These are phyloP conservation scores for Helicocarpus griseus DNA, from an alignment of 2,329 filamentous ascomycete genomes.

Conservation along the genomic window DNA sequence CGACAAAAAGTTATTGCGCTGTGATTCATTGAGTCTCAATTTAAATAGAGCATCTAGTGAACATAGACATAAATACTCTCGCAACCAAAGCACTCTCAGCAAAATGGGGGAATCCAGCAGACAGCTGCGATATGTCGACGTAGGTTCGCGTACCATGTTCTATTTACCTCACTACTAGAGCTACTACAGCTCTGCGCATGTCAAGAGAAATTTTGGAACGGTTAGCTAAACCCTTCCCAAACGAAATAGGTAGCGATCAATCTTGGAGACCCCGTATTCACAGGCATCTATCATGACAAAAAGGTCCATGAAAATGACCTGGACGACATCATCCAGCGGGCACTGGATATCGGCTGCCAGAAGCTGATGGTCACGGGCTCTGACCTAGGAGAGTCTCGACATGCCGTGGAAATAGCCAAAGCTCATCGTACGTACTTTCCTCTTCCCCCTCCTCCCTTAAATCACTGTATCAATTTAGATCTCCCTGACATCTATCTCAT, in stretches of 20 bases:
- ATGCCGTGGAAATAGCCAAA: slow-evolving; percentile 63
- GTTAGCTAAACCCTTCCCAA: background rate
- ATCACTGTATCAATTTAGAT: background rate
- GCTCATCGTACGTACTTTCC: slow-evolving; percentile 54
- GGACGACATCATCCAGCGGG: slow-evolving; percentile 64
- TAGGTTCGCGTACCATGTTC: slow-evolving; percentile 20
- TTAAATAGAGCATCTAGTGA: slow-evolving; percentile 8
- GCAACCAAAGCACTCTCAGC: background rate
- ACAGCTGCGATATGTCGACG: slow-evolving; percentile 39
- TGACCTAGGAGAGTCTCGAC: slow-evolving; percentile 65
- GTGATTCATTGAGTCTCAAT: background rate
- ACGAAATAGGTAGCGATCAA: slow-evolving; percentile 72
- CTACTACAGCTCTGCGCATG: background rate
- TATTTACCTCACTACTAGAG: background rate
- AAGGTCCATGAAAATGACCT: slow-evolving; percentile 43
- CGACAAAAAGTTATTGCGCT: background rate
- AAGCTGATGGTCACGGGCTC: slow-evolving; percentile 94
- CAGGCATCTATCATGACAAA: slow-evolving; percentile 73
- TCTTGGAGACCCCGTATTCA: slow-evolving; percentile 83
- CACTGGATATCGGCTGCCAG: slow-evolving; percentile 64
- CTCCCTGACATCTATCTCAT: background rate
- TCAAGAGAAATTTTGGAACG: background rate
- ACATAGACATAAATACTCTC: background rate
- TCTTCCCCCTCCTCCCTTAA: background rate
- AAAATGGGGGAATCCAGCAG: slow-evolving; percentile 27